These are phyloP conservation scores for Calonectria pteridis DNA, from an alignment of 2,329 filamentous ascomycete species.

Conservation along the genomic window DNA sequence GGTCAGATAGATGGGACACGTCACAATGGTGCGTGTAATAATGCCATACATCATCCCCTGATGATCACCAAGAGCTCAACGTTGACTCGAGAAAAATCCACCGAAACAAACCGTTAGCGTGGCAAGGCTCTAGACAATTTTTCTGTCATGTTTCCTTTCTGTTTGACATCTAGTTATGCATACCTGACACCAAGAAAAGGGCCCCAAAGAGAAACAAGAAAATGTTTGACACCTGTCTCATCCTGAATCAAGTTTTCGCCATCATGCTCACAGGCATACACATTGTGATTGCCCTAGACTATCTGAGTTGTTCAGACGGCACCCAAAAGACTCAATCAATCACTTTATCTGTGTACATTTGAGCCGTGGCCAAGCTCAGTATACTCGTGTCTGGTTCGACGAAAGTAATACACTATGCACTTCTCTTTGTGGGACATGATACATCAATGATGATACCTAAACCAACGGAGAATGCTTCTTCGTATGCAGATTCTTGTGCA, in stretches of 20 bases:
- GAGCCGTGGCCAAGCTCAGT: not conserved
- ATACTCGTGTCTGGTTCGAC: not conserved
- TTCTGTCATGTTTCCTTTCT: not conserved
- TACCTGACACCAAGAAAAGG: not conserved
- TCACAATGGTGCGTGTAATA: not conserved
- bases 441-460: not conserved
- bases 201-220: not conserved
- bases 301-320: not conserved
- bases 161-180: not conserved
- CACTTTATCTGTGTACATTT: not conserved
- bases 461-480: not conserved
- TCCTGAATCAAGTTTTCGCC: not conserved
- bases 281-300: no score
- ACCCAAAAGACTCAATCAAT: not conserved
- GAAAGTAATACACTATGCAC: not conserved
- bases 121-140: not conserved
- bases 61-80: not conserved
- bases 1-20: not conserved
- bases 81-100: not conserved
- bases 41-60: not conserved
- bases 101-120: not conserved
- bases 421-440: not conserved
- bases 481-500: not conserved
- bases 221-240: not conserved
- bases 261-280: not conserved